Evolutionary conservation across 129 eudicot species (phyloP), one percentile per base, ranked within the genome.

Genomic region (Escallonia herrerae): DNA sequence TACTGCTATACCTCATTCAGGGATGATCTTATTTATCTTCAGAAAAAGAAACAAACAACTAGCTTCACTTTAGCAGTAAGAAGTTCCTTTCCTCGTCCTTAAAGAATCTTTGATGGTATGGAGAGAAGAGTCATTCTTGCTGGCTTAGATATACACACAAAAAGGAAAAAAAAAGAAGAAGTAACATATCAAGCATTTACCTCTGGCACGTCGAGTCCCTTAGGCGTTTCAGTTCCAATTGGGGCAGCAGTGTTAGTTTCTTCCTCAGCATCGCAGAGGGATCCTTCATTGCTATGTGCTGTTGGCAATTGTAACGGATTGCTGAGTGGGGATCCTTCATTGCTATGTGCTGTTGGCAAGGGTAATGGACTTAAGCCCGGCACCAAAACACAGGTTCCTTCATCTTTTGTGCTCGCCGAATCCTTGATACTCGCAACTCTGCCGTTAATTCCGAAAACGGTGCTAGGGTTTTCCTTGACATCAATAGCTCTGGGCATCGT

Each of bases 171-270:
- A 8, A 57, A 52, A 42, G 11, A 40, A 54, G 44, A 52, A 48
- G 7, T 38, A 69, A 53, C 38, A 43, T 52, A 57, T 70, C 78
- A 85, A 73, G 83, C 78, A 41, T 75, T 85, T 85, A 85, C 84
- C 90, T 81, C 91, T 8, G 80, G 76, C 74, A 70, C 69, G 58
- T 68, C 71, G 63, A 67, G 82, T 60, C 75, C 84, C 77, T 70
- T 65, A 43, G 69, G 56, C 50, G 72, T 71, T 46, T 71, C 81
- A 61, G 72, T 42, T 72, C 58, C 71, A 44, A 47, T 12, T 8
- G 67, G 56, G 41, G 63, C 67, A 46, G 48, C 11, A 47, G 69
- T 43, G 12, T 49, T 60, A 48, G 61, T 62, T 59, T 45, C 46
- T 8, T 39, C 45, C 50, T 73, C 76, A 42, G 40, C 81, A 49